phyloP scores from a whole-genome alignment of 1,139 yeast species.

The Sugiyamaella neomexicana region DNA sequence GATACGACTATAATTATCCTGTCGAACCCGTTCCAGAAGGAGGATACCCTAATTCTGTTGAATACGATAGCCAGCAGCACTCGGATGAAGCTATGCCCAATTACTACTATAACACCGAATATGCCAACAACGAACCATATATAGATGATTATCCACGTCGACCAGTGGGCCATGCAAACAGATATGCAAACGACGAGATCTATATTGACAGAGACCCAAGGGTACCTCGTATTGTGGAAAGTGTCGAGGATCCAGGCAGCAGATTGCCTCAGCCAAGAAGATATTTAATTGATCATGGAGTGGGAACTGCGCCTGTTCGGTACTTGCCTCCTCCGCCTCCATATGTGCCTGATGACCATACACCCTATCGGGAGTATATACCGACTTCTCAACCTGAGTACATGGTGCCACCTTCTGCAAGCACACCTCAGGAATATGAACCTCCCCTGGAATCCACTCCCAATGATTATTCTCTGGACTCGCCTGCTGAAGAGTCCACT shows the following conservation, averaged over 20 bases:
- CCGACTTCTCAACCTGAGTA: not conserved
- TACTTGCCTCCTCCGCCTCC: not conserved
- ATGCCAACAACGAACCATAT: constrained; percentile 1
- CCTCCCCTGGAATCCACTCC: not conserved
- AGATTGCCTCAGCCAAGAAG: not conserved
- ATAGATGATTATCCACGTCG: not conserved
- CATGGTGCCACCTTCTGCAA: not conserved
- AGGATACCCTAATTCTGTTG: not conserved
- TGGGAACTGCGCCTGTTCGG: too few species aligned
- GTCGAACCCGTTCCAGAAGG: not conserved
- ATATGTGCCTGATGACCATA: not conserved
- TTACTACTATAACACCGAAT: not conserved
- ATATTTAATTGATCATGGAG: not conserved
- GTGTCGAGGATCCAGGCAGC: not conserved
- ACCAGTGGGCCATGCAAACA: not conserved
- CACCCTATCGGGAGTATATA: not conserved
- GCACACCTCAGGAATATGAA: not conserved
- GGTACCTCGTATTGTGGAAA: not conserved
- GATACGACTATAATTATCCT: not conserved
- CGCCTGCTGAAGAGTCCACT: not conserved
- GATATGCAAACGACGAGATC: not conserved
- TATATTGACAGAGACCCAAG: not conserved
- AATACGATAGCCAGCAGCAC: not conserved
- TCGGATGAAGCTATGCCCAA: not conserved
- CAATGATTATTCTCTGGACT: not conserved